phyloP scores from a whole-genome alignment of 2,329 filamentous ascomycete species.

The Cryphonectria parasitica region DNA sequence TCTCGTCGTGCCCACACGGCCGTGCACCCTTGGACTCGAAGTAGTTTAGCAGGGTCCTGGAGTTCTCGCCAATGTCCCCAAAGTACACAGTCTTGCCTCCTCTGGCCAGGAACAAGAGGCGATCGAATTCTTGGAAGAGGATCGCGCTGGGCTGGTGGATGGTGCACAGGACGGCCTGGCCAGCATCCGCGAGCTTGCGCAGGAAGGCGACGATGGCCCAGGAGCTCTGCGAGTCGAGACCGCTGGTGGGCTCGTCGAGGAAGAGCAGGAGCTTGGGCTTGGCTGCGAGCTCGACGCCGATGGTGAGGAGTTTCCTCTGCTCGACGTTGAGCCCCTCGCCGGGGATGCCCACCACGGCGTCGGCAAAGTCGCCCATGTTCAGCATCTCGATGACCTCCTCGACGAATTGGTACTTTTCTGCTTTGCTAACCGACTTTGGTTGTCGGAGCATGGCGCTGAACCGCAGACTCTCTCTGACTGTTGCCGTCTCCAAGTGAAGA shows the following conservation, averaged over 20 bases:
- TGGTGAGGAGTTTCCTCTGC: constrained; percentile 64
- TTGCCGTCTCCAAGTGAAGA: constrained; percentile 58
- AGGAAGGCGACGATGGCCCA: constrained; percentile 68
- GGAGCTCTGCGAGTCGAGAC: constrained; percentile 65
- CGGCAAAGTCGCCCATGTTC: constrained; percentile 68
- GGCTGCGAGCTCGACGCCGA: constrained; percentile 62
- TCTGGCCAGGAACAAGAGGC: constrained; percentile 64
- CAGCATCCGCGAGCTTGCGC: constrained; percentile 60
- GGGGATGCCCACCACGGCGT: constrained; percentile 66
- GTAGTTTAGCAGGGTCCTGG: constrained; percentile 60
- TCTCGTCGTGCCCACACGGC: constrained; percentile 63
- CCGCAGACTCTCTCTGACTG: constrained; percentile 56
- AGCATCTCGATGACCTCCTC: constrained; percentile 69
- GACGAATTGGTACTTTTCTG: constrained; percentile 65
- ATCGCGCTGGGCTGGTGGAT: constrained; percentile 60
- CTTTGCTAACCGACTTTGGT: constrained; percentile 53
- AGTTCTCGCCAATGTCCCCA: constrained; percentile 66
- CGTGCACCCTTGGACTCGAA: constrained; percentile 69
- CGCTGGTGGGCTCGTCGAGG: constrained; percentile 64
- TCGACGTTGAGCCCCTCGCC: constrained; percentile 65
- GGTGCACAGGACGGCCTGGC: constrained; percentile 58
- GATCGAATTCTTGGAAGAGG: constrained; percentile 61
- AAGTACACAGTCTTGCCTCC: constrained; percentile 73
- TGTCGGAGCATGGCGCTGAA: constrained; percentile 64
- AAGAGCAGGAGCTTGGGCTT: constrained; percentile 64